phyloP scores from a whole-genome alignment of 805 yeast genomes.

The Kregervanrija delftensis region DNA sequence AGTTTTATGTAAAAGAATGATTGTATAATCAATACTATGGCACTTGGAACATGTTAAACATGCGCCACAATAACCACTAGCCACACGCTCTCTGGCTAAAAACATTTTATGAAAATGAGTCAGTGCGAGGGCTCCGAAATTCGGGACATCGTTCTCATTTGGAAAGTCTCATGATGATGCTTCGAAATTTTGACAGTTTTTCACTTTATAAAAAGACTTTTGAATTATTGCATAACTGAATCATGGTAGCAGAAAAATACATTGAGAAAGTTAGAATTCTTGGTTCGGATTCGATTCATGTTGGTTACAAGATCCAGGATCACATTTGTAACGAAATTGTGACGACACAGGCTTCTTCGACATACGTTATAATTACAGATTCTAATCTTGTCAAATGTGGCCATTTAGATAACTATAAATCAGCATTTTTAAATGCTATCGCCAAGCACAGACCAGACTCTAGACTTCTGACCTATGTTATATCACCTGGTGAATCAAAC shows the following conservation, averaged over 20 bases:
- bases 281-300: conserved; percentile 79
- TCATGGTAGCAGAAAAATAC: conserved; percentile 15
- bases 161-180: no score
- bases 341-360: conserved; percentile 63
- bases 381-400: conserved; percentile 65
- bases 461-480: conserved; percentile 65
- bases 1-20: no score
- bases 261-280: conserved; percentile 62
- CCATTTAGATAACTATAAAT: conserved; percentile 43
- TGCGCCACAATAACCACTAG: no score
- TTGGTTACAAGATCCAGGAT: conserved; percentile 74
- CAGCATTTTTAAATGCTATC: conserved; percentile 35
- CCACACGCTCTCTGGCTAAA: no score
- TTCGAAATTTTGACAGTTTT: no score
- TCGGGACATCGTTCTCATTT: no score
- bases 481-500: conserved; percentile 90
- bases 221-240: background rate
- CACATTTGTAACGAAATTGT: conserved; percentile 70
- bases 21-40: no score
- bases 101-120: no score
- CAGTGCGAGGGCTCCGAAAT: no score
- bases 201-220: no score
- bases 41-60: no score
- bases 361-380: conserved; percentile 89
- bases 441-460: conserved; percentile 39